Evolutionary conservation across 2,329 filamentous ascomycete genomes (phyloP).

Genomic region (Colletotrichum sp.): DNA sequence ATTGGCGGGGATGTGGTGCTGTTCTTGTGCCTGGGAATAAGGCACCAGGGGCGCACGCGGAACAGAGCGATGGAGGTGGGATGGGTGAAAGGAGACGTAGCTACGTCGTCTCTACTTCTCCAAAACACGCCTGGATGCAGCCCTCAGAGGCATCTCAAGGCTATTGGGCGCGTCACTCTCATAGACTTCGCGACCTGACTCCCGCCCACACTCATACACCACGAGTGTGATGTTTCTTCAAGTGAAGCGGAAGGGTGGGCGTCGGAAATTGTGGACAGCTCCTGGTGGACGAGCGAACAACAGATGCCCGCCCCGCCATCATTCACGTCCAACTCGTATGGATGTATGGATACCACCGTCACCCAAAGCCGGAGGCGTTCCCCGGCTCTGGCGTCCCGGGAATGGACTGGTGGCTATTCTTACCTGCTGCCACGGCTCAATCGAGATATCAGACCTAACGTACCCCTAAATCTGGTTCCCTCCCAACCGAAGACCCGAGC

Average conservation of each 20-base stretch:
- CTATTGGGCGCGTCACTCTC: background rate
- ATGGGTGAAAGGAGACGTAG: background rate
- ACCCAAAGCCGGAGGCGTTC: background rate
- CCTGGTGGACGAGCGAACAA: background rate
- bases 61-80: background rate
- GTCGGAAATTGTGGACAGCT: background rate
- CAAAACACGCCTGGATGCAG: background rate
- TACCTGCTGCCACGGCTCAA: background rate
- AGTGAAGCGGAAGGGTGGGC: background rate
- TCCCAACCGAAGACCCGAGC: background rate
- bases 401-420: constrained; percentile 10
- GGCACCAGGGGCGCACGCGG: background rate
- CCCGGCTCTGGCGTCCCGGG: background rate
- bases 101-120: background rate
- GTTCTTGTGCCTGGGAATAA: background rate
- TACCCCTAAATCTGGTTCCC: constrained; percentile 8
- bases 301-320: background rate
- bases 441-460: constrained; percentile 3
- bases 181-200: background rate
- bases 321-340: background rate
- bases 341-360: background rate
- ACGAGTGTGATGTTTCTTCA: background rate
- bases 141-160: background rate
- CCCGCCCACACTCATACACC: background rate
- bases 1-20: background rate